Base-by-base conservation (phyloP, 129 eudicot species). In the Gnaphalium uliginosum region DNA sequence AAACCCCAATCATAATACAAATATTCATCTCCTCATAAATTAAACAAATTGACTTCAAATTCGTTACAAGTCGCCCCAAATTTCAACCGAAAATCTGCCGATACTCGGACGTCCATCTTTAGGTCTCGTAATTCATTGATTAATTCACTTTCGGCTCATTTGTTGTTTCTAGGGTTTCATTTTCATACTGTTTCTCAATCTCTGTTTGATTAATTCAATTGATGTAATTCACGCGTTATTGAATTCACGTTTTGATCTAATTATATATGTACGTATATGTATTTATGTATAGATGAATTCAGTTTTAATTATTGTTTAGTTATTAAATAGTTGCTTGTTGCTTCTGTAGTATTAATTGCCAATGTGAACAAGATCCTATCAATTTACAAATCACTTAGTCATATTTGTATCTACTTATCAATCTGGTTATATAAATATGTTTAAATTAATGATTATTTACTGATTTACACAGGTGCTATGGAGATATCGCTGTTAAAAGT, bases 401-500 rank as follows among this genome's bases (percentile, higher is more conserved):
- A 35, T 59, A 71, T 78, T 69, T 58, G 50, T 61, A 22, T 58
- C 6, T n/a, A 58, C 51, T 19, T 77, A 2, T 68, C n/a, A 25
- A 35, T 77, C 19, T 21, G 18, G 58, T 37, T 67, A n/a, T 53
- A 19, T 53, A 53, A 5, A 19, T n/a, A 53, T 17, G 5, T 23
- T 22, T 22, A 21, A 6, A 6, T 21, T 21, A 6, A 54, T 54
- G 72, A 64, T 19, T 33, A 24, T 4, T 73, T 68, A 14, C 64
- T 58, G 59, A 3, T 27, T 26, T 81, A 54, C 79, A 48, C 86
- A 88, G 93, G 88, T 75, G 67, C 54, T 76, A 94, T 94, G 97
- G 97, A 90, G 96, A 91, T 90, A 73, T 83, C 97, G 37, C 43
- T 84, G 63, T 70, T 89, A 50, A 85, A 91, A 78, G 81, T 79